A percentile compares a stretch with the other conserved stretches of the same genome.
Conservation (phyloP, 345 rosid genomes). For the Linum usitatissimum region DNA sequence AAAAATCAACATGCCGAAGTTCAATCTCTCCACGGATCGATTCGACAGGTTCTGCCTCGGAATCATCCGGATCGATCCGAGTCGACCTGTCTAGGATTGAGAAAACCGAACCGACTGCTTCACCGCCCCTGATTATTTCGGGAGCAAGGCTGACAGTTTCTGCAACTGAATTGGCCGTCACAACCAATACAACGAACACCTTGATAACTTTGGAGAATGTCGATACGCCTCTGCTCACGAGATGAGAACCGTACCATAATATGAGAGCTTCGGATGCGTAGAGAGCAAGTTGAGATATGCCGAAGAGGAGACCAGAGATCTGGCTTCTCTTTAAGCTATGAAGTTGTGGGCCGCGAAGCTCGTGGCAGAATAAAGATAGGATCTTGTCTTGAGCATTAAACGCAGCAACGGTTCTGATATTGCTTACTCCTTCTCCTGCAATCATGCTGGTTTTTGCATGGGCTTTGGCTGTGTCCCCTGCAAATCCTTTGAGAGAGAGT, state of each 20-base stretch:
- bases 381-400: slow-evolving; percentile 91
- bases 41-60: slow-evolving; percentile 78
- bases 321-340: slow-evolving; percentile 73
- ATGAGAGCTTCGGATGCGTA: slow-evolving; percentile 95
- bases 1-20: slow-evolving; percentile 86
- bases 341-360: slow-evolving; percentile 72
- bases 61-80: slow-evolving; percentile 82
- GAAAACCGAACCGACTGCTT: slow-evolving; percentile 93
- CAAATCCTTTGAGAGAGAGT: slow-evolving; percentile 98
- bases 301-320: slow-evolving; percentile 82
- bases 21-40: slow-evolving; percentile 88
- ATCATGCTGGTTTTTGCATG: slow-evolving; percentile 99
- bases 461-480: slow-evolving; percentile 98
- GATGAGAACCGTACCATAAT: slow-evolving; percentile 93
- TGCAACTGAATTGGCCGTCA: slow-evolving; percentile 96
- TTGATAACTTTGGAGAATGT: slow-evolving; percentile 97
- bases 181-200: slow-evolving; percentile 88
- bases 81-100: slow-evolving; percentile 74
- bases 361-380: slow-evolving; percentile 66
- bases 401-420: slow-evolving; percentile 94
- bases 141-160: slow-evolving; percentile 99
- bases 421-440: slow-evolving; percentile 99
- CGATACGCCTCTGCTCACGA: slow-evolving; percentile 70
- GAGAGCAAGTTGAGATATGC: slow-evolving; percentile 88
- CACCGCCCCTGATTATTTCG: slow-evolving; percentile 95